phyloP scores from a whole-genome alignment of 2,329 filamentous ascomycete species.

The Alternaria brassicicola region DNA sequence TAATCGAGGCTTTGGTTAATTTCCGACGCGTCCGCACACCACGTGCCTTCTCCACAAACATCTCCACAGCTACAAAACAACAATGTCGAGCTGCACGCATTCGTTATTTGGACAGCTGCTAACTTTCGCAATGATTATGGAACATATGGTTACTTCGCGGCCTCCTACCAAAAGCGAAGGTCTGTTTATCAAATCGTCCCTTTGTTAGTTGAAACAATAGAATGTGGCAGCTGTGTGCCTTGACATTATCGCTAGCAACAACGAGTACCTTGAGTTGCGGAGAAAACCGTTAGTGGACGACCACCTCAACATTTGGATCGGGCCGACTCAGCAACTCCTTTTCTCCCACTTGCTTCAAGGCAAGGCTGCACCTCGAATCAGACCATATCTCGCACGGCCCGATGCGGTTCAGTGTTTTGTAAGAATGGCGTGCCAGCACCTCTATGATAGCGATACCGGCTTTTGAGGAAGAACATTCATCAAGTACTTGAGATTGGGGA shows the following conservation, averaged over 20 bases:
- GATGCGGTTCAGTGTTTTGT: neutral
- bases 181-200: neutral
- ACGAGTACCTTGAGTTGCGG: neutral
- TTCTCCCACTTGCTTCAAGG: neutral
- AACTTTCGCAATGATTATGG: neutral
- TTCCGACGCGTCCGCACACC: neutral
- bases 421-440: neutral
- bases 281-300: neutral
- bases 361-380: neutral
- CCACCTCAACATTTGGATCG: neutral
- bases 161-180: neutral
- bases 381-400: neutral
- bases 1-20: neutral
- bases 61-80: neutral
- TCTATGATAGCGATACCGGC: neutral
- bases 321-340: neutral
- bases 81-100: neutral
- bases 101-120: too few relatives aligned
- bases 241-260: neutral
- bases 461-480: neutral
- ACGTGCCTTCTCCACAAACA: neutral
- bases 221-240: accelerated
- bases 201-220: neutral
- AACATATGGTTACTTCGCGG: neutral
- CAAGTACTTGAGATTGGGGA: neutral